phyloP scores from a whole-genome alignment of 2,329 filamentous ascomycete genomes.

The Arachnomyces sp. region DNA sequence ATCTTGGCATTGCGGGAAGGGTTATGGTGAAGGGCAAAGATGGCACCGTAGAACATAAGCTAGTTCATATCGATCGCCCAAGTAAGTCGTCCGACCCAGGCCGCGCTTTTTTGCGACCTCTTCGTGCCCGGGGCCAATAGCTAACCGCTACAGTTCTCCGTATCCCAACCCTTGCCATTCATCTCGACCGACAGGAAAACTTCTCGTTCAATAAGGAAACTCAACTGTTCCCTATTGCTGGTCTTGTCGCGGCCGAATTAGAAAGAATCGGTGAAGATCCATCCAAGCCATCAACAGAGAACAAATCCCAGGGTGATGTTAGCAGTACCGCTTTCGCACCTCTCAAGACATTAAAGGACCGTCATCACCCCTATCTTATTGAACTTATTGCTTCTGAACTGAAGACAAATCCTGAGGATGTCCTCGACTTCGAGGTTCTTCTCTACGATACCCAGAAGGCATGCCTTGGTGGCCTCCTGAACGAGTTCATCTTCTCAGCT shows the following conservation, averaged over 20 bases:
- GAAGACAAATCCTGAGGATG: constrained; percentile 58
- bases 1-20: constrained; percentile 81
- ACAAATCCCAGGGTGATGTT: constrained; percentile 38
- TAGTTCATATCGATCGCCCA: constrained; percentile 84
- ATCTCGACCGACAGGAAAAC: constrained; percentile 74
- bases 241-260: constrained; percentile 77
- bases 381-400: constrained; percentile 76
- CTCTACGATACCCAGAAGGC: constrained; percentile 93
- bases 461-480: constrained; percentile 76
- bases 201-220: constrained; percentile 97
- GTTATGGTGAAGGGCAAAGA: constrained; percentile 69
- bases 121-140: neutral
- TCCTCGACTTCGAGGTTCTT: constrained; percentile 93
- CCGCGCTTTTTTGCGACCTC: too few relatives aligned
- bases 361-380: constrained; percentile 82
- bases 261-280: constrained; percentile 57
- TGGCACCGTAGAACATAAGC: constrained; percentile 68
- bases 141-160: constrained; percentile 52
- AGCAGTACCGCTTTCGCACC: constrained; percentile 54
- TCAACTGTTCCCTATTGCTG: constrained; percentile 87
- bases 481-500: constrained; percentile 95
- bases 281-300: constrained; percentile 25
- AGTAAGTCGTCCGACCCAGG: constrained; percentile 39
- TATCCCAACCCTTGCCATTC: constrained; percentile 88
- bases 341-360: constrained; percentile 65